A percentile compares a stretch with the other conserved stretches of the same genome.
phyloP scores from a whole-genome alignment of 768 basidiomycete genomes.

The Mycena galopus region DNA sequence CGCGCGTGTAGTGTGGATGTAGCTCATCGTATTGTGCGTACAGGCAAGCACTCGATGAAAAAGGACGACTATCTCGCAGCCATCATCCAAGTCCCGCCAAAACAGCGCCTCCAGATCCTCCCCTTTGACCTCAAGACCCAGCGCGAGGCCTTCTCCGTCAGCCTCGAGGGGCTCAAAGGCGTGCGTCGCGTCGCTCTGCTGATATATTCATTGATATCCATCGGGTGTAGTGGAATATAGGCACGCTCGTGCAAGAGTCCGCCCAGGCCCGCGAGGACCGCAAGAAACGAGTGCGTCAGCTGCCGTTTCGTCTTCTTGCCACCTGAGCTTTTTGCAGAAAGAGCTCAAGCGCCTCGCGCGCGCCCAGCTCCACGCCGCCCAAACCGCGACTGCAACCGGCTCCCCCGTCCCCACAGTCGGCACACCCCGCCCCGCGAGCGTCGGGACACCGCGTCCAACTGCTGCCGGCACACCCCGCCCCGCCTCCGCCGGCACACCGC shows the following conservation, averaged over 20 bases:
- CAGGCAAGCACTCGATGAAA: conserved; percentile 85
- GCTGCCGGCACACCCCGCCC: conserved; percentile 51
- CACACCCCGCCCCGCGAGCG: conserved; percentile 40
- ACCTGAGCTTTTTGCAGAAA: conserved; percentile 61
- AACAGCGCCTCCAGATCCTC: conserved; percentile 73
- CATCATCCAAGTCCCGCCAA: conserved; percentile 77
- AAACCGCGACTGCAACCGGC: conserved; percentile 43
- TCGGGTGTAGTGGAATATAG: conserved; percentile 72
- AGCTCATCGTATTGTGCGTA: conserved; percentile 24
- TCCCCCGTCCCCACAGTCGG: conserved; percentile 48
- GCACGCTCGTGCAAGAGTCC: conserved; percentile 71
- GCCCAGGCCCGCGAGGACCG: conserved; percentile 83
- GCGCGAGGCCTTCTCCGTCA: conserved; percentile 79
- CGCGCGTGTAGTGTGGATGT: conserved; percentile 5
- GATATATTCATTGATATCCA: conserved; percentile 28
- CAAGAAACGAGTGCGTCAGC: conserved; percentile 75
- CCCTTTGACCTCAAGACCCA: conserved; percentile 78
- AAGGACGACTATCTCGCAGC: conserved; percentile 80
- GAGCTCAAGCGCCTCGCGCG: conserved; percentile 80
- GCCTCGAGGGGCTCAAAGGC: conserved; percentile 79
- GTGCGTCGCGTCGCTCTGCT: conserved; percentile 57
- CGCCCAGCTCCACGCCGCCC: conserved; percentile 51
- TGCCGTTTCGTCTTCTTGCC: conserved; percentile 4
- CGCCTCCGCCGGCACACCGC: conserved; percentile 37
- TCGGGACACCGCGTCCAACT: conserved; percentile 39